These are phyloP conservation scores for Aspergillus caelatus DNA, from an alignment of 2,329 filamentous ascomycete genomes.

Conservation along the genomic window DNA sequence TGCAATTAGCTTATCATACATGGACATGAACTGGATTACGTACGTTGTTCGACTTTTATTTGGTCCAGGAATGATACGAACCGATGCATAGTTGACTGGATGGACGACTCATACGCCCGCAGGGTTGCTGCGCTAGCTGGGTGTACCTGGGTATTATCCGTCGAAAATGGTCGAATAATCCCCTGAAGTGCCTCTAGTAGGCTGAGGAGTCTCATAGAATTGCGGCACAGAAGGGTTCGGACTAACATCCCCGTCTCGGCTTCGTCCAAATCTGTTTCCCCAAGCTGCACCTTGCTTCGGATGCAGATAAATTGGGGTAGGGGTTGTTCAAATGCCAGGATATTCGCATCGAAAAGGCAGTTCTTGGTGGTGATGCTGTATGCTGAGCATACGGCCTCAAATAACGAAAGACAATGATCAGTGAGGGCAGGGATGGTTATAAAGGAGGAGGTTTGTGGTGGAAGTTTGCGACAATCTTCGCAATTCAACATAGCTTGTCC, in stretches of 20 bases:
- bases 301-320: conserved; percentile 29
- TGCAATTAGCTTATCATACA: neutral
- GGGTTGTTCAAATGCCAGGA: conserved; percentile 26
- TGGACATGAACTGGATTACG: neutral
- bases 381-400: conserved; percentile 30
- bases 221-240: conserved; percentile 25
- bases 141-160: conserved; percentile 16
- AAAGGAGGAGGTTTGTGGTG: conserved; percentile 24
- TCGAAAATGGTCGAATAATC: conserved; percentile 15
- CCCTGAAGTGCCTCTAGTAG: conserved; percentile 25
- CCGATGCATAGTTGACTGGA: conserved; percentile 27
- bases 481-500: conserved; percentile 27
- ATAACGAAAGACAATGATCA: conserved; percentile 35
- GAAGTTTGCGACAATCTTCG: conserved; percentile 22
- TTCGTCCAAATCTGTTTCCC: conserved; percentile 31
- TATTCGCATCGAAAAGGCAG: conserved; percentile 25
- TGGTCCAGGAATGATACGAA: conserved; percentile 28
- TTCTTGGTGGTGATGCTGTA: conserved; percentile 28
- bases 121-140: conserved; percentile 14
- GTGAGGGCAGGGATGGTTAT: conserved; percentile 45
- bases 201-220: conserved; percentile 25
- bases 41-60: conserved; percentile 22
- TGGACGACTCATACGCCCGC: conserved; percentile 23
- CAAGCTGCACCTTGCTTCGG: conserved; percentile 28
- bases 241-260: conserved; percentile 26